These are phyloP conservation scores for Apiospora koreana DNA, from an alignment of 2,329 filamentous ascomycete species.

Conservation along the genomic window DNA sequence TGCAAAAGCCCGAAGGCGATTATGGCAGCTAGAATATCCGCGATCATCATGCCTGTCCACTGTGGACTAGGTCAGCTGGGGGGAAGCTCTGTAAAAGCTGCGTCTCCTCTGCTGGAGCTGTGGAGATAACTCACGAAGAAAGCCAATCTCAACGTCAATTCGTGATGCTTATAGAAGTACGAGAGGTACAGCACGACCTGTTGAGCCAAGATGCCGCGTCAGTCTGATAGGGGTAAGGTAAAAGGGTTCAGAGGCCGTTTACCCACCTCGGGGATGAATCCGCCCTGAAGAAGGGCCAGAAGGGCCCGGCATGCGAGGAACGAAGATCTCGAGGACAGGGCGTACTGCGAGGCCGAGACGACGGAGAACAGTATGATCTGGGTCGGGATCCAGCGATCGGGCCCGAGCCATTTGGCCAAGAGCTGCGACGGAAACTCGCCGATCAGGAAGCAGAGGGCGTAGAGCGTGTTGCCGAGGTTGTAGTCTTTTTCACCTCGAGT, in stretches of 20 bases:
- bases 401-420: conserved; percentile 47
- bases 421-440: conserved; percentile 65
- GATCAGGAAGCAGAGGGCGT: conserved; percentile 52
- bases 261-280: conserved; percentile 30
- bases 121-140: not conserved
- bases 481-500: conserved; percentile 27
- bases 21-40: not conserved
- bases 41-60: conserved; percentile 5
- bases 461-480: conserved; percentile 58
- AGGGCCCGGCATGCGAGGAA: conserved; percentile 16
- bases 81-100: no score
- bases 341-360: conserved; percentile 30
- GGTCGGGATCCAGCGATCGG: conserved; percentile 34
- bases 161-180: conserved; percentile 32
- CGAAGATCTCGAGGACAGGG: conserved; percentile 24
- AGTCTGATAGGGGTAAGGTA: not conserved
- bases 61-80: not conserved
- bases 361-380: conserved; percentile 34
- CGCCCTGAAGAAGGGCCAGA: conserved; percentile 25
- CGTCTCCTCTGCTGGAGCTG: conserved; percentile 22
- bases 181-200: conserved; percentile 34
- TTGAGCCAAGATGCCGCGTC: conserved; percentile 18
- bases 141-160: not conserved
- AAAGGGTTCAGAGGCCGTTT: not conserved
- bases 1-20: conserved; percentile 39